These are phyloP conservation scores for Eragrostis tef DNA, from an alignment of 202 grass and related monocot genomes.

Conservation along the genomic window DNA sequence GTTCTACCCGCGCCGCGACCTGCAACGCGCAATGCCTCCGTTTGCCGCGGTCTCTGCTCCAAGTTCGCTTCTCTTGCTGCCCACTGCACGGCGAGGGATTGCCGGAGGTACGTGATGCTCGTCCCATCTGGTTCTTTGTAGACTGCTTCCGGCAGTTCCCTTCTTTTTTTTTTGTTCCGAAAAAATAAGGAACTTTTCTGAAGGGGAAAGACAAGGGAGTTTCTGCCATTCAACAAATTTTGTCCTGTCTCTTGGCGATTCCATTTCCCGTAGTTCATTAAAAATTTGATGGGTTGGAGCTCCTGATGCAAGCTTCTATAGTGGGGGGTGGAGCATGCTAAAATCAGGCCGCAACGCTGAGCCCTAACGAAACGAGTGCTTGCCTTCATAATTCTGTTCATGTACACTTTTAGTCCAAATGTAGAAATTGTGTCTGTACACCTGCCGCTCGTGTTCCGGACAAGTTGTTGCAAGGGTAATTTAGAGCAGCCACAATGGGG, in stretches of 20 bases:
- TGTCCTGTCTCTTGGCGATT: background rate
- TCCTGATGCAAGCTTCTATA: background rate
- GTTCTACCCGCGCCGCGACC: background rate
- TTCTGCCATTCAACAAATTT: background rate
- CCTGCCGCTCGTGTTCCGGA: background rate
- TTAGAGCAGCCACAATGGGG: no score
- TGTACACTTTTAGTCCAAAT: background rate
- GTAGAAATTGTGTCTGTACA: background rate
- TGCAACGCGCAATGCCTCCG: slow-evolving; percentile 1
- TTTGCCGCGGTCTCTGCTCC: slow-evolving; percentile 21
- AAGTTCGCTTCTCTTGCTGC: slow-evolving; percentile 31
- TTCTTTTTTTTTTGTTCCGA: no score
- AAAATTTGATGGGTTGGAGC: background rate
- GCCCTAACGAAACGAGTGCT: no score
- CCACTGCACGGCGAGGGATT: background rate
- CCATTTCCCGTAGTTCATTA: background rate
- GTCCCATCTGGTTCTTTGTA: background rate
- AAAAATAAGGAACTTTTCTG: background rate
- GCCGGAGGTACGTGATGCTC: slow-evolving; percentile 33
- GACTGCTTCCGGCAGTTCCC: background rate
- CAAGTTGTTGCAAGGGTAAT: no score
- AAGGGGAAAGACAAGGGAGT: background rate
- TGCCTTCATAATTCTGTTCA: background rate
- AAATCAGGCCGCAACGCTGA: background rate
- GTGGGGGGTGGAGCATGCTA: background rate